These are phyloP conservation scores for Populus euphratica DNA, from an alignment of 345 rosid species.

Conservation along the genomic window DNA sequence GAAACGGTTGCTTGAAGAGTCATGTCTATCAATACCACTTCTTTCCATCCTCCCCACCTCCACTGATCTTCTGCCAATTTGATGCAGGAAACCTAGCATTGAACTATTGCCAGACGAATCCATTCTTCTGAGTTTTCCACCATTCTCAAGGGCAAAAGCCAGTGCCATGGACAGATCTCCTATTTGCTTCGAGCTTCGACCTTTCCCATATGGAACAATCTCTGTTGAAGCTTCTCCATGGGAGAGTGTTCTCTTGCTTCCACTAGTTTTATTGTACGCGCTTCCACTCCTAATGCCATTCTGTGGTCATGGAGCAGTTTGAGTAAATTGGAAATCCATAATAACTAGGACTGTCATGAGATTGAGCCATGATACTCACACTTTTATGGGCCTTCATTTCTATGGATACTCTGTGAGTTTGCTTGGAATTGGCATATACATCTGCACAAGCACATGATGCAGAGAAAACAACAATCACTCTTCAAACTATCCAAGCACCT, in stretches of 20 bases:
- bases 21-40: too few species aligned
- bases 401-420: conserved; percentile 46
- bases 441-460: conserved; percentile 34
- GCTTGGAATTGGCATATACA: conserved; percentile 48
- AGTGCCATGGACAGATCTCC: conserved; percentile 65
- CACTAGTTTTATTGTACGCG: conserved; percentile 16
- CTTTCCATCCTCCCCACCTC: too few species aligned
- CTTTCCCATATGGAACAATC: conserved; percentile 53
- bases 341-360: conserved; percentile 5
- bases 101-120: conserved; percentile 52
- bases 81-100: conserved; percentile 56
- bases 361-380: conserved; percentile 40
- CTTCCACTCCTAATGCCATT: conserved; percentile 34
- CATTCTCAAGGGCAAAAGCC: conserved; percentile 72
- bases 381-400: conserved; percentile 32
- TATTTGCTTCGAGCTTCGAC: conserved; percentile 37
- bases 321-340: conserved; percentile 7
- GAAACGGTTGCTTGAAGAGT: background rate
- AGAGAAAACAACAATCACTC: conserved; percentile 1
- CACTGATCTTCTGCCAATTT: conserved; percentile 50
- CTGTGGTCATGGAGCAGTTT: conserved; percentile 35
- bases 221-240: conserved; percentile 39
- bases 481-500: background rate
- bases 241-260: conserved; percentile 34
- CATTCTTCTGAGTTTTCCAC: conserved; percentile 51